Percentiles rank a stretch among this genome's conserved stretches.
Conservation (phyloP, 169 alveolate genomes). For the Plasmodium berghei region DNA sequence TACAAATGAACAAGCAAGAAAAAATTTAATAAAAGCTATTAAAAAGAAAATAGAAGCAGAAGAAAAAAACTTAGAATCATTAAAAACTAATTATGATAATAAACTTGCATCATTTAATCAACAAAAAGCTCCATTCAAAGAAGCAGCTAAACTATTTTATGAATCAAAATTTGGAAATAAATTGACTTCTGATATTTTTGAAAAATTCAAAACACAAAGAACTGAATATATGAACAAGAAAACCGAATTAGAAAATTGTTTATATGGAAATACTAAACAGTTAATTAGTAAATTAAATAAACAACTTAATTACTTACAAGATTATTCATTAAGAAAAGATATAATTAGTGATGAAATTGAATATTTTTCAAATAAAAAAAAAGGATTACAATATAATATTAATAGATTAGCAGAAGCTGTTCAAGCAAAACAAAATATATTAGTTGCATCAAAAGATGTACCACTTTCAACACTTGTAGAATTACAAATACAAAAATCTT, state of each 20-base stretch:
- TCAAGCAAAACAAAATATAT: conserved; percentile 7
- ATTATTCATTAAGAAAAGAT: conserved; percentile 27
- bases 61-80: background rate
- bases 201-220: background rate
- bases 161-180: conserved; percentile 10
- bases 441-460: background rate
- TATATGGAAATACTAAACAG: background rate
- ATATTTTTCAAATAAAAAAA: background rate
- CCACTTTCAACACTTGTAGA: conserved; percentile 16
- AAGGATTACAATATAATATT: conserved; percentile 11
- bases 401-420: background rate
- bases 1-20: background rate
- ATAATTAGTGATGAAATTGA: conserved; percentile 10
- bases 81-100: background rate
- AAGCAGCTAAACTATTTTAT: background rate
- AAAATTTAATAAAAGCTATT: conserved; percentile 5
- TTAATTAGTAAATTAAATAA: conserved; percentile 18
- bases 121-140: background rate
- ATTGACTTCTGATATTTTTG: background rate
- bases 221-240: conserved; percentile 1
- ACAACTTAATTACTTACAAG: conserved; percentile 27
- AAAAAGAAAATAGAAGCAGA: background rate
- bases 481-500: conserved; percentile 40
- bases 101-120: background rate
- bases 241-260: background rate